Evolutionary conservation across 2,329 filamentous ascomycete species (phyloP).

Genomic region (Rhinocladiella similis): DNA sequence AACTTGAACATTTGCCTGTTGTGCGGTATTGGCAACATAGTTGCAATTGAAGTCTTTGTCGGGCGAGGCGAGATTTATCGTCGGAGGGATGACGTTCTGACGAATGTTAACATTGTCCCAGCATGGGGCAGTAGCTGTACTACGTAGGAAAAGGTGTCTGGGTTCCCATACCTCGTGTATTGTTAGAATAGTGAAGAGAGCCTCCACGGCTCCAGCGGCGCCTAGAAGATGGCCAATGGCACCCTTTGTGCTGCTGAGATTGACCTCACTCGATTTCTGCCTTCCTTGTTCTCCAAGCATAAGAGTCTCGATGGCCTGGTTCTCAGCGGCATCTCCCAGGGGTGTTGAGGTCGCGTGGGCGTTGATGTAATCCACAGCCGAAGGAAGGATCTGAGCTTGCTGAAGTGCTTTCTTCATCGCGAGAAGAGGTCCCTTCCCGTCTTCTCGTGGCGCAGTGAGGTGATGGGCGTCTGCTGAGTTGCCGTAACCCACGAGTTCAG

Average conservation of each 20-base stretch:
- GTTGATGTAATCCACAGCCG: constrained; percentile 84
- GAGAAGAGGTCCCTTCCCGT: constrained; percentile 76
- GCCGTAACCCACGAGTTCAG: constrained; percentile 85
- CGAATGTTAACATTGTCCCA: too few species aligned
- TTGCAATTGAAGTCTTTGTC: constrained; percentile 75
- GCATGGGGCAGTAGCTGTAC: too few species aligned
- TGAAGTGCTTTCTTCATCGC: constrained; percentile 84
- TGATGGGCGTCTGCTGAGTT: constrained; percentile 89
- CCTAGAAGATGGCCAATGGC: constrained; percentile 89
- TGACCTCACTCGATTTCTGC: constrained; percentile 62
- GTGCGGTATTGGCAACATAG: constrained; percentile 72
- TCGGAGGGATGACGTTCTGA: constrained; percentile 79
- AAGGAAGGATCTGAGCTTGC: constrained; percentile 68
- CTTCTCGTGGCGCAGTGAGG: constrained; percentile 83
- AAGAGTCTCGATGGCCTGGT: constrained; percentile 73
- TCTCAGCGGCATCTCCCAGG: constrained; percentile 85
- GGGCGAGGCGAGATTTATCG: constrained; percentile 73
- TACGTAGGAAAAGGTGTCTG: too few species aligned
- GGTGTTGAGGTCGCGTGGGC: constrained; percentile 73
- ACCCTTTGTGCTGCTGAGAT: constrained; percentile 91
- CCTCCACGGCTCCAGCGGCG: constrained; percentile 86
- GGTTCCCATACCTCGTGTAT: constrained; percentile 67
- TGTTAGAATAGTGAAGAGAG: constrained; percentile 78
- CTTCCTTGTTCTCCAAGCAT: constrained; percentile 74
- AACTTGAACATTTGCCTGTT: constrained; percentile 69